Percentiles rank a stretch among this genome's conserved stretches.
phyloP scores from a whole-genome alignment of 352 stramenopile species.

The Pythium phragmitis region DNA sequence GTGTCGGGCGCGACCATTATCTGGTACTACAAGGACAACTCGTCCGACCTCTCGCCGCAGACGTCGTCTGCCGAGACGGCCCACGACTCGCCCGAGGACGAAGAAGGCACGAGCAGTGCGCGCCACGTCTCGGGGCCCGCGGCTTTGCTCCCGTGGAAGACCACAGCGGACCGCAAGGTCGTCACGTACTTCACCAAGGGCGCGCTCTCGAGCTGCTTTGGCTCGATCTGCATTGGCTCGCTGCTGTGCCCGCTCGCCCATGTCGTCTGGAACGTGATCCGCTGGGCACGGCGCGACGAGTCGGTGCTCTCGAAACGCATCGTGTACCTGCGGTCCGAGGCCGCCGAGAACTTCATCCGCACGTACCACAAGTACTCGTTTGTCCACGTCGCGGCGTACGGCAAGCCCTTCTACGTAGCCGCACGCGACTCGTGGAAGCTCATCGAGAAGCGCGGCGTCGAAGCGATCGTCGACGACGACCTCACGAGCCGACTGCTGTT shows the following conservation, averaged over 20 bases:
- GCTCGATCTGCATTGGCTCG: constrained; percentile 83
- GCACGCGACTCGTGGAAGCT: constrained; percentile 75
- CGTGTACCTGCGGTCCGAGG: constrained; percentile 55
- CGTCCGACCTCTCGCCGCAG: constrained; percentile 49
- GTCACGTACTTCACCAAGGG: constrained; percentile 69
- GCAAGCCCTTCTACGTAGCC: constrained; percentile 78
- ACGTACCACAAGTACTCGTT: constrained; percentile 89
- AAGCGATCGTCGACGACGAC: constrained; percentile 85
- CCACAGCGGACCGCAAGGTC: constrained; percentile 43
- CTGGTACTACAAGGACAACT: constrained; percentile 85
- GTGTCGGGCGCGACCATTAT: constrained; percentile 80
- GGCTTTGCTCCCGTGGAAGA: constrained; percentile 15
- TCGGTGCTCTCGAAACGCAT: constrained; percentile 63
- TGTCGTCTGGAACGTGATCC: constrained; percentile 73
- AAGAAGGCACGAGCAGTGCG: constrained; percentile 4
- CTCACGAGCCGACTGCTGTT: constrained; percentile 77
- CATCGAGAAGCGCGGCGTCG: constrained; percentile 76
- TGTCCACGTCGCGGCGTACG: constrained; percentile 78
- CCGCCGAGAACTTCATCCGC: constrained; percentile 73
- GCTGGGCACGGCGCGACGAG: constrained; percentile 72
- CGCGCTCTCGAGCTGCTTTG: constrained; percentile 71
- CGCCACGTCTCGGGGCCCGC: constrained; percentile 3
- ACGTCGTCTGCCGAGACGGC: constrained; percentile 29
- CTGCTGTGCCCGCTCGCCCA: constrained; percentile 76
- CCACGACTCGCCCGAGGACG: constrained; percentile 33